Conservation (phyloP, 1,139 yeast species). For the Yamadazyma pseudoaaseri region DNA sequence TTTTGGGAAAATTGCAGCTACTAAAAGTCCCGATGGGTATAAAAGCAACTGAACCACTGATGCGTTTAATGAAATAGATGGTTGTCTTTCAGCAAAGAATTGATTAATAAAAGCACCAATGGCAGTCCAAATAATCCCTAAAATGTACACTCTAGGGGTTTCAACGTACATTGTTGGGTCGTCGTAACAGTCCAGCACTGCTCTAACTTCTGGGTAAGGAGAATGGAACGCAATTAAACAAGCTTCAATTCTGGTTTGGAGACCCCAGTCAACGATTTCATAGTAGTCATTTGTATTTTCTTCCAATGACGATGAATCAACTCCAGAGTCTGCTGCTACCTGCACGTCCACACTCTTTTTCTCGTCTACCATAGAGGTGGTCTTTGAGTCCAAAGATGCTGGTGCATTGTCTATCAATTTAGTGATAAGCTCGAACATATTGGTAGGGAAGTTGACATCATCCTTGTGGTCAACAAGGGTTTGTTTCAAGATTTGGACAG, state of each 20-base stretch:
- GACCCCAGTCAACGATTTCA: conserved; percentile 21
- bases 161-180: conserved; percentile 52
- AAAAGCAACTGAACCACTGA: conserved; percentile 42
- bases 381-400: neutral
- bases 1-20: conserved; percentile 27
- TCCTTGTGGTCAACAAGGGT: conserved; percentile 39
- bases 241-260: conserved; percentile 42
- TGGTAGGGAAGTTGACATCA: conserved; percentile 50
- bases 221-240: conserved; percentile 53
- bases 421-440: conserved; percentile 24
- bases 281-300: conserved; percentile 43
- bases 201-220: conserved; percentile 66
- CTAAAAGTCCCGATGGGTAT: conserved; percentile 22
- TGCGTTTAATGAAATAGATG: conserved; percentile 42
- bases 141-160: conserved; percentile 52
- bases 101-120: conserved; percentile 56
- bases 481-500: conserved; percentile 38
- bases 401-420: conserved; percentile 14
- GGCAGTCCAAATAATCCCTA: conserved; percentile 54
- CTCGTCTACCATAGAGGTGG: conserved; percentile 2
- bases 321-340: conserved; percentile 26
- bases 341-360: conserved; percentile 20
- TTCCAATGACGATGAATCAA: conserved; percentile 38
- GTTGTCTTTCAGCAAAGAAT: conserved; percentile 56
- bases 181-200: conserved; percentile 55